Evolutionary conservation across 2,329 filamentous ascomycete genomes (phyloP).

Genomic region (Dactylellina drechsleri): DNA sequence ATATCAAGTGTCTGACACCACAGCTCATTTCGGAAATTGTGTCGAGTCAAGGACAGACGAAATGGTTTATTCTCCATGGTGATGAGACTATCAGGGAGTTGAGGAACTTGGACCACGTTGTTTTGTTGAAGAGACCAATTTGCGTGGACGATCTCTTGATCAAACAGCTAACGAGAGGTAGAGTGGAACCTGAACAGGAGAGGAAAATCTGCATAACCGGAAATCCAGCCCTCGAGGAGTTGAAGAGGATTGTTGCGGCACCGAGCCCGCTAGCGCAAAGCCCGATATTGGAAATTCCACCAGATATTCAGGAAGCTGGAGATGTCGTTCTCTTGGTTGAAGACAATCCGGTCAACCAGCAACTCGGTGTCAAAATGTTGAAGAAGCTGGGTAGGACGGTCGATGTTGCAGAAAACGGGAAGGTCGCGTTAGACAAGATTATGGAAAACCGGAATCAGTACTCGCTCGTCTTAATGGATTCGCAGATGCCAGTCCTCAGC

Average conservation of each 20-base stretch:
- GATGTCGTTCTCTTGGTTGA: slow-evolving; percentile 47
- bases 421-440: slow-evolving; percentile 46
- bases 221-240: slow-evolving; percentile 45
- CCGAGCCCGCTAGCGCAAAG: slow-evolving; percentile 47
- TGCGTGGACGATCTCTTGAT: slow-evolving; percentile 47
- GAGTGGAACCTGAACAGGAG: slow-evolving; percentile 22
- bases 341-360: slow-evolving; percentile 52
- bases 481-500: slow-evolving; percentile 53
- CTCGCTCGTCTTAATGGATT: slow-evolving; percentile 51
- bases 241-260: slow-evolving; percentile 42
- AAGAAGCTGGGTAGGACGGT: slow-evolving; percentile 45
- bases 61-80: slow-evolving; percentile 49
- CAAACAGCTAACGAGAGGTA: slow-evolving; percentile 40
- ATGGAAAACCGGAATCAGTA: slow-evolving; percentile 36
- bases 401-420: slow-evolving; percentile 51
- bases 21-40: slow-evolving; percentile 48
- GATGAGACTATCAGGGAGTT: slow-evolving; percentile 46
- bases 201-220: slow-evolving; percentile 30
- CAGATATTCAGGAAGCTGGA: slow-evolving; percentile 31
- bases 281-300: slow-evolving; percentile 48
- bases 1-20: slow-evolving; percentile 49
- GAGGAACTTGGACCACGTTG: slow-evolving; percentile 41
- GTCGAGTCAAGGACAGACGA: slow-evolving; percentile 17
- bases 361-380: slow-evolving; percentile 51
- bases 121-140: slow-evolving; percentile 41